Percentiles rank a stretch among this genome's conserved stretches.
phyloP scores from a whole-genome alignment of 2,329 filamentous ascomycete species.

The Arachnomyces sp. region DNA sequence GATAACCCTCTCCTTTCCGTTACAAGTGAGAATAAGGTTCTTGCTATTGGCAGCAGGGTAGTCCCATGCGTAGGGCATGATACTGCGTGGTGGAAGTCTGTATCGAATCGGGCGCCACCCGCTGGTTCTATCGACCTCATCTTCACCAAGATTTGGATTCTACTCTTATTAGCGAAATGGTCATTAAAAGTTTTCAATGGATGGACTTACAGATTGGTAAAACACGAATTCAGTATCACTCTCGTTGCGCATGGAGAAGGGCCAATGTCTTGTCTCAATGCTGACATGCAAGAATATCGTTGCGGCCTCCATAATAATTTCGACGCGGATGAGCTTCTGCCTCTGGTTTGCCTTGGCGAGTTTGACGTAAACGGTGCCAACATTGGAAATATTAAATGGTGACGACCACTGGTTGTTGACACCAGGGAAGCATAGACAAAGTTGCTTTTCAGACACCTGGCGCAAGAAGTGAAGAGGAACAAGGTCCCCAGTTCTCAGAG shows the following conservation, averaged over 20 bases:
- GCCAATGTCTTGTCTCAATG: slow-evolving; percentile 90
- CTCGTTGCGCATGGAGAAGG: slow-evolving; percentile 97
- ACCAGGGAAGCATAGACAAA: slow-evolving; percentile 86
- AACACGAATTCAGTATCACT: slow-evolving; percentile 96
- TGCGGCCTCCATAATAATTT: slow-evolving; percentile 84
- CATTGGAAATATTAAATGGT: slow-evolving; percentile 92
- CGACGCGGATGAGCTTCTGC: slow-evolving; percentile 77
- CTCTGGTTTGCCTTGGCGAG: slow-evolving; percentile 82
- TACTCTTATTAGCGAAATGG: slow-evolving; percentile 9
- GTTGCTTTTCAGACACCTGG: slow-evolving; percentile 71
- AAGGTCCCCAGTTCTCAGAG: slow-evolving; percentile 66
- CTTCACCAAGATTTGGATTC: slow-evolving; percentile 85
- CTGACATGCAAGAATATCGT: slow-evolving; percentile 90
- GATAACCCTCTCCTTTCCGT: slow-evolving; percentile 77
- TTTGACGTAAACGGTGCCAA: slow-evolving; percentile 89
- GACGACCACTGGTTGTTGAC: slow-evolving; percentile 97
- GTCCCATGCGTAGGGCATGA: slow-evolving; percentile 99
- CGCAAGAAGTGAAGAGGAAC: slow-evolving; percentile 86
- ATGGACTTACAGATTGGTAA: slow-evolving; percentile 61
- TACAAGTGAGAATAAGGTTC: slow-evolving; percentile 74
- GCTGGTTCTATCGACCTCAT: slow-evolving; percentile 67
- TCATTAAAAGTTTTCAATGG: background rate
- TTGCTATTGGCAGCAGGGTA: slow-evolving; percentile 96
- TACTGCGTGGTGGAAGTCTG: slow-evolving; percentile 82
- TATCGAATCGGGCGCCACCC: slow-evolving; percentile 92